phyloP scores from a whole-genome alignment of 2,329 filamentous ascomycete genomes.

The Talaromyces sp. region DNA sequence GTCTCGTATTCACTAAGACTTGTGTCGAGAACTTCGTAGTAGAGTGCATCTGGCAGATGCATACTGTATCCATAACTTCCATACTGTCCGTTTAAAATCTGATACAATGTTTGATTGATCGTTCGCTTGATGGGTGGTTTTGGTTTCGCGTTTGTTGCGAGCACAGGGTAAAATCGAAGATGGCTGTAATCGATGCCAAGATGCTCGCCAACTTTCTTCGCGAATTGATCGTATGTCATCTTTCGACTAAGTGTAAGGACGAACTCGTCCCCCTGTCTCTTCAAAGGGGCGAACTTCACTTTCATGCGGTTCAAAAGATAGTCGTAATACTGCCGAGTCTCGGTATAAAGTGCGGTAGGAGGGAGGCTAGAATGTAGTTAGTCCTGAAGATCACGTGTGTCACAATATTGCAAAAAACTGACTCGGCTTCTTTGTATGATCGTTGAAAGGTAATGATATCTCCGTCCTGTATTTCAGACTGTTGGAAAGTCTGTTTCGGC shows the following conservation, averaged over 20 bases:
- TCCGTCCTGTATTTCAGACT: slow-evolving; percentile 92
- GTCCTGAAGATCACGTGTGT: slow-evolving; percentile 1
- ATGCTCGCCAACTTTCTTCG: slow-evolving; percentile 75
- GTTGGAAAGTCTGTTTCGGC: slow-evolving; percentile 79
- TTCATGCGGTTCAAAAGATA: slow-evolving; percentile 81
- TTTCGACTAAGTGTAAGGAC: slow-evolving; percentile 78
- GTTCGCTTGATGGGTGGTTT: slow-evolving; percentile 74
- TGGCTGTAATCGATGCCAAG: slow-evolving; percentile 78
- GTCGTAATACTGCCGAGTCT: slow-evolving; percentile 87
- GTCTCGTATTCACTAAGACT: slow-evolving; percentile 89
- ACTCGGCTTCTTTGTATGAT: slow-evolving; percentile 46
- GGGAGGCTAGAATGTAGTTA: slow-evolving; percentile 26
- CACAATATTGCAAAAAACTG: slow-evolving; percentile 23
- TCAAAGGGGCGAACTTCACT: slow-evolving; percentile 71
- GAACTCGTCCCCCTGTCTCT: slow-evolving; percentile 63
- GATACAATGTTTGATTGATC: slow-evolving; percentile 66
- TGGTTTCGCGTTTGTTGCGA: slow-evolving; percentile 70
- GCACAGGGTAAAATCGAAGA: slow-evolving; percentile 86
- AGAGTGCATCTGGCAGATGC: slow-evolving; percentile 74
- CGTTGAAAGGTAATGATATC: slow-evolving; percentile 95
- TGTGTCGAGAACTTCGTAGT: slow-evolving; percentile 91
- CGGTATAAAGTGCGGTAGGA: slow-evolving; percentile 52
- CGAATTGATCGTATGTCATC: slow-evolving; percentile 83
- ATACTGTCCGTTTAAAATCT: slow-evolving; percentile 74
- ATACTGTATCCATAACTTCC: slow-evolving; percentile 65